These are phyloP conservation scores for Inga oerstediana DNA, from an alignment of 306 rosid species.

Conservation along the genomic window DNA sequence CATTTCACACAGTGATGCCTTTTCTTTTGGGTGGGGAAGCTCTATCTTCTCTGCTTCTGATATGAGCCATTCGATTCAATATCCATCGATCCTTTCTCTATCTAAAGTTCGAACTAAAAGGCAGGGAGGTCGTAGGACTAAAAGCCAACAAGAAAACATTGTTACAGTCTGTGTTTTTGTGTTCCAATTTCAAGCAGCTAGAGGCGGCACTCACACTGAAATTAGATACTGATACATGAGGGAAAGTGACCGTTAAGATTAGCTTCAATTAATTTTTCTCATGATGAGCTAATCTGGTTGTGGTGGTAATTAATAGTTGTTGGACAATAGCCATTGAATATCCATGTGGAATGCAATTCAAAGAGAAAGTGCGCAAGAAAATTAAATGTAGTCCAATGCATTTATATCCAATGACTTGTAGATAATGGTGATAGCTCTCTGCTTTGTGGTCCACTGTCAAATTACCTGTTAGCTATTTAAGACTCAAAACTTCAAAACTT, in stretches of 20 bases:
- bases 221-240: not conserved
- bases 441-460: not conserved
- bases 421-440: not conserved
- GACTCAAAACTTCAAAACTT: not conserved
- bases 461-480: not conserved
- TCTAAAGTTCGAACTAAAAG: not conserved
- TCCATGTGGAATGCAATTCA: not conserved
- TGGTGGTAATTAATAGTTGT: not conserved
- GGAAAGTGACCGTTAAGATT: not conserved
- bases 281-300: not conserved
- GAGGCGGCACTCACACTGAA: not conserved
- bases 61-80: constrained; percentile 43
- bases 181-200: constrained; percentile 13
- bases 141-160: constrained; percentile 30
- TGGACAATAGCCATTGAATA: not conserved
- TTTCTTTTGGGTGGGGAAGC: constrained; percentile 34
- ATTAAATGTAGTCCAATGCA: not conserved
- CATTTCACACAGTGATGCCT: constrained; percentile 44
- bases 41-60: constrained; percentile 32
- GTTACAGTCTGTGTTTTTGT: not conserved
- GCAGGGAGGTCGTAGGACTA: not conserved
- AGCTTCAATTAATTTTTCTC: not conserved
- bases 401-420: not conserved
- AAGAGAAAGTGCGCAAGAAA: not conserved
- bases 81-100: constrained; percentile 10